Evolutionary conservation across 345 rosid species (phyloP), one percentile per base, ranked within the genome.

Genomic region (Combretum micranthum): DNA sequence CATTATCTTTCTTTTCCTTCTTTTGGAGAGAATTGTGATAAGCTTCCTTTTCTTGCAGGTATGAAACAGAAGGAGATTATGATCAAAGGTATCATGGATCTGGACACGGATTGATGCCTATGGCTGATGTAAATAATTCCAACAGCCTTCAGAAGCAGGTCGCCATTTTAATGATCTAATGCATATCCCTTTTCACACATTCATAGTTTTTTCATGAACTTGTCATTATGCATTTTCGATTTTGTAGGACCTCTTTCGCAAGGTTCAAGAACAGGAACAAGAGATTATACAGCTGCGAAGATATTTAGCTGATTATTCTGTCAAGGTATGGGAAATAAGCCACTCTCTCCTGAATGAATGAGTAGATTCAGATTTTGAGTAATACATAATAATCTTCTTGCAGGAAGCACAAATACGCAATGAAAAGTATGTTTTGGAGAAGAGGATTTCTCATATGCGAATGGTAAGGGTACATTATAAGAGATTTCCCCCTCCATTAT

Each of bases 401-500:
- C 68, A 93, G 99, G 99, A 87, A 85, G 82, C 94, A 49, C 88
- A 82, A 80, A 78, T 82, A 74, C 80, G 83, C 55, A 93, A 82
- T 52, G 99, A 89, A 66, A 89, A 85, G 60, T 80, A 73, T 80
- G 79, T 82, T 66, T 64, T 89, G 75, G 96, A 87, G 71, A 93
- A 80, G 74, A 94, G 94, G 63, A 89, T 93, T 58, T 86, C 95
- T 20, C 79, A 83, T 69, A 85, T 93, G 97, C 95, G 96, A 47
- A 76, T 87, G 96, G 99, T 89, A 77, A 20, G 78, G 25, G 32
- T 53, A 50, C 62, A 61, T 69, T 59, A 68, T 52, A 43, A 65
- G 57, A 52, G n/a, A 16, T 25, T 56, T 15, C 18, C 62, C 50
- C 21, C 15, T 52, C 20, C 49, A 23, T 15, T 9, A n/a, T n/a